Conservation (phyloP, 2,329 filamentous ascomycete species). For the Leptographium flavum region DNA sequence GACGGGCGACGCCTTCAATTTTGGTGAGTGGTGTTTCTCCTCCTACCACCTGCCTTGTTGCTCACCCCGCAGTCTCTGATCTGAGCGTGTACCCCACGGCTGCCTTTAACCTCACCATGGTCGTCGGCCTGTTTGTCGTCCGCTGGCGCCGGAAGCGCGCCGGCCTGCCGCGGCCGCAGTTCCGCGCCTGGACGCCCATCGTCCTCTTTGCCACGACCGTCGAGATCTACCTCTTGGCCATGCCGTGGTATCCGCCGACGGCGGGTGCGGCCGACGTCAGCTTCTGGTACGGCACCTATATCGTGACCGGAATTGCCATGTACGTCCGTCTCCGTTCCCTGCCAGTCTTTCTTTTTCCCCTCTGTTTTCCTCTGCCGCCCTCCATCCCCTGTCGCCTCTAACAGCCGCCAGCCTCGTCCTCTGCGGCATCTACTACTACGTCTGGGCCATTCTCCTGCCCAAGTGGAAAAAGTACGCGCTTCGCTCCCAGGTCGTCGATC, state of each 20-base stretch:
- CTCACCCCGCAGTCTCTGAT: constrained; percentile 32
- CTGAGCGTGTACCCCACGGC: constrained; percentile 42
- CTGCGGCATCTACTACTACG: constrained; percentile 33
- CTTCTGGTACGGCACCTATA: constrained; percentile 63
- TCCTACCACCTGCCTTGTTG: neutral
- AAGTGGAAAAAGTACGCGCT: constrained; percentile 24
- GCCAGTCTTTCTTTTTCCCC: constrained; percentile 13
- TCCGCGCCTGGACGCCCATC: constrained; percentile 42
- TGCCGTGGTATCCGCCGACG: constrained; percentile 58
- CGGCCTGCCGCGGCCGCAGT: constrained; percentile 32
- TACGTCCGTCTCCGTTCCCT: constrained; percentile 23
- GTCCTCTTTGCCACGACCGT: constrained; percentile 45
- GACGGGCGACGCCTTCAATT: constrained; percentile 50
- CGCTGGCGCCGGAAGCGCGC: constrained; percentile 37
- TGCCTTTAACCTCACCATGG: constrained; percentile 43
- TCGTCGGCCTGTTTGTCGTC: constrained; percentile 41
- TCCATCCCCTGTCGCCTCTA: no score
- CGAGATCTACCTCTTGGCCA: constrained; percentile 48
- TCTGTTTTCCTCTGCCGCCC: no score
- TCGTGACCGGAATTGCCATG: constrained; percentile 49
- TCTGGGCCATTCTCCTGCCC: constrained; percentile 32
- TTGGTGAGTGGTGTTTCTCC: constrained; percentile 22
- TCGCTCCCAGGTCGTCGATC: constrained; percentile 30
- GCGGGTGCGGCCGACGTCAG: constrained; percentile 49
- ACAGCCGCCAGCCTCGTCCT: constrained; percentile 6